phyloP scores from a whole-genome alignment of 306 rosid species.

The Cucumis sativus region DNA sequence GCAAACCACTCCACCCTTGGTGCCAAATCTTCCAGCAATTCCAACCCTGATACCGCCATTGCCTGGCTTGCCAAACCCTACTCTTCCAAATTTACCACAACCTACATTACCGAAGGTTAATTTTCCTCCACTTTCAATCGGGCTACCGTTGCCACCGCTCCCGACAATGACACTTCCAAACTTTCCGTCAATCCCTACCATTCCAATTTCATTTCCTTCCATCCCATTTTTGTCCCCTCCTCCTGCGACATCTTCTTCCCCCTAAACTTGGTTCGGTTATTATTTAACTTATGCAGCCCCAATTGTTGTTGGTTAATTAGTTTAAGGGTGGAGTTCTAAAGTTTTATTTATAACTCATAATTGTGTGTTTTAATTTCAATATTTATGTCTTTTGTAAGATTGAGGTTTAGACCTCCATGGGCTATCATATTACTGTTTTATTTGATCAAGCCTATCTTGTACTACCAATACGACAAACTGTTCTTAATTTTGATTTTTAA shows the following conservation, averaged over 20 bases:
- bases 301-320: neutral
- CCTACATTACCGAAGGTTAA: neutral
- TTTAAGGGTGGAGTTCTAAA: neutral
- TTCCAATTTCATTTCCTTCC: neutral
- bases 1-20: neutral
- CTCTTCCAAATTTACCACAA: conserved; percentile 2
- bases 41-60: neutral
- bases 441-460: neutral
- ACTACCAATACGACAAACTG: neutral
- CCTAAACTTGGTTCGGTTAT: neutral
- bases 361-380: neutral
- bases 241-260: conserved; percentile 3
- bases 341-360: neutral
- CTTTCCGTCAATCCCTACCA: neutral
- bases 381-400: neutral
- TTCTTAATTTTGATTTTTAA: neutral
- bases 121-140: neutral
- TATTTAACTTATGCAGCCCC: neutral
- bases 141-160: neutral
- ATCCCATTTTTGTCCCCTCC: conserved; percentile 10
- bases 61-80: neutral
- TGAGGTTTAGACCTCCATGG: neutral
- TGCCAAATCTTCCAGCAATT: neutral
- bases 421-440: neutral
- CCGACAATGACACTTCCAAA: neutral